Conservation (phyloP, 441 rosid genomes). For the Manihot esculenta region DNA sequence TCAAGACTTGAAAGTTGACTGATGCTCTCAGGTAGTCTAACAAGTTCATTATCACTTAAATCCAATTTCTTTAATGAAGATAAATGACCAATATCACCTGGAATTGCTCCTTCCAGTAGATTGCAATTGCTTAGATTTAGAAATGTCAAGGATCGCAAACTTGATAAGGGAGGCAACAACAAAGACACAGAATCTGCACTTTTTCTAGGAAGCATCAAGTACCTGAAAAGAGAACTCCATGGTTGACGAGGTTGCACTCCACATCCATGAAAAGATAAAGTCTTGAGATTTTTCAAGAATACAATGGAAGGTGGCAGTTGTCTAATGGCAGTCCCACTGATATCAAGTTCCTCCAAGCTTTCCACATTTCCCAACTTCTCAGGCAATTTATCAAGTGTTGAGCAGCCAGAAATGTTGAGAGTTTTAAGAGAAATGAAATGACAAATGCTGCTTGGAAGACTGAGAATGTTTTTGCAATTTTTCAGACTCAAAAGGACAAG, state of each 20-base stretch:
- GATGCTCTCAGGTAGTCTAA: slow-evolving; percentile 34
- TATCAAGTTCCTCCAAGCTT: slow-evolving; percentile 19
- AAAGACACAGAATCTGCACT: background rate
- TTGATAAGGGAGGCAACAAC: slow-evolving; percentile 1
- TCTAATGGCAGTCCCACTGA: slow-evolving; percentile 15
- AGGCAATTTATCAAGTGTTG: slow-evolving; percentile 15
- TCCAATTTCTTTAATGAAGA: slow-evolving; percentile 25
- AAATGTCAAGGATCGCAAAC: background rate
- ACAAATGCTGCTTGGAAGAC: slow-evolving; percentile 2
- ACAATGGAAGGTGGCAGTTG: slow-evolving; percentile 18
- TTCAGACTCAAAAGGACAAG: background rate
- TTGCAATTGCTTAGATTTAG: slow-evolving; percentile 21
- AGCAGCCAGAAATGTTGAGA: background rate
- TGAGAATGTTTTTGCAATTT: background rate
- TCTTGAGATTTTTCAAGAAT: slow-evolving; percentile 11
- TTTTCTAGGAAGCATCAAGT: background rate
- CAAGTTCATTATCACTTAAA: slow-evolving; percentile 37
- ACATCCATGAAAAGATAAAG: slow-evolving; percentile 19
- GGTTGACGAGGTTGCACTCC: background rate
- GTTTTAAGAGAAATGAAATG: slow-evolving; percentile 5
- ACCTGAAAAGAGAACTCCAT: background rate
- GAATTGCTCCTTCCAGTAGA: slow-evolving; percentile 1
- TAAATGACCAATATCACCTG: background rate
- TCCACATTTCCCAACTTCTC: background rate
- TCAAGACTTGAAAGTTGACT: slow-evolving; percentile 31